Evolutionary conservation across 805 yeast species (phyloP), one percentile per base, ranked within the genome.

Genomic region (Candida nitratophila): DNA sequence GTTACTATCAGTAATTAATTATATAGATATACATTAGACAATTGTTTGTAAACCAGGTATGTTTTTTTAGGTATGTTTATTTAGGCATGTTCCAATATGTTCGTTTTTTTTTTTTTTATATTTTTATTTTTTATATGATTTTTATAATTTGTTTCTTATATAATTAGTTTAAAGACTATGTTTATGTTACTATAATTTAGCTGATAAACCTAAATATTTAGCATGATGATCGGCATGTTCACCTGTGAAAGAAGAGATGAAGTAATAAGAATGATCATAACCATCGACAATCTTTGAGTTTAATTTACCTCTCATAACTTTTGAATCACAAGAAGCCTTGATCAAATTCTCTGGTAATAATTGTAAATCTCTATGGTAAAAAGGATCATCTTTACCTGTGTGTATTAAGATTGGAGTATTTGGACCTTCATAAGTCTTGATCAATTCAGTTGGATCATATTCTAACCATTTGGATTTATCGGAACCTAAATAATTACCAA

Each of bases 161-260:
- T 24, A 24, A 6, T 10, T 7, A 24, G 6, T 6, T 24, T 24
- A 37, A n/a, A n/a, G 2, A 20, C 15, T 26, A 37, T 14, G 26
- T 10, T n/a, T n/a, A n/a, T 37, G 19, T 22, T n/a, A 24, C 45
- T 42, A 54, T 39, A 56, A 42, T 40, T 54, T 56, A 12, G 57
- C 48, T 39, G 56, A 29, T 42, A 63, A 50, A 19, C 66, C 67
- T 30, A 63, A 50, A 37, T 55, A 55, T 44, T 83, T 81, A 10
- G 95, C 95, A 56, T 93, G 97, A 62, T 83, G 91, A 47, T 75
- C 78, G 32, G 96, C 86, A 62, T 93, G 98, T 31, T 80, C 86
- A 44, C 76, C 83, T 12, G 83, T 83, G 63, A 89, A 90, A 0
- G 86, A 65, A 42, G 90, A 74, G 45, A 91, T 74, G 61, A 89